Conservation (phyloP, 345 rosid species). For the Salix brachista region DNA sequence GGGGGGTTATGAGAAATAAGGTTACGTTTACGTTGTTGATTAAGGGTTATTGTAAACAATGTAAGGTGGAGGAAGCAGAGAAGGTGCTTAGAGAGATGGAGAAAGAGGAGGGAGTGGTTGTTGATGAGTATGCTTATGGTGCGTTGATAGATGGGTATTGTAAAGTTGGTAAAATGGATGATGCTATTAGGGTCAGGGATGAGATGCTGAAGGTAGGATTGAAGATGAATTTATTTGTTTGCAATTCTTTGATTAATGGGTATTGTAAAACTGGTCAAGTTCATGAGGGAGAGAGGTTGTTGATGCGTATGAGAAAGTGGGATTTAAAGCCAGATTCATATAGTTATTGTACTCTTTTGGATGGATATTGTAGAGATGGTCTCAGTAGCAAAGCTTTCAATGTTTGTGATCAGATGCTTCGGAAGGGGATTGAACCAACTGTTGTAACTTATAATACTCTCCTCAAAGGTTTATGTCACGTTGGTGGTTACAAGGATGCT, state of each 20-base stretch:
- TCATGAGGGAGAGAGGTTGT: conserved; percentile 41
- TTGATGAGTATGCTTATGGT: conserved; percentile 66
- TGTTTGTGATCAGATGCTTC: conserved; percentile 53
- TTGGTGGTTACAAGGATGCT: conserved; percentile 54
- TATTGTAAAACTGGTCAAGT: conserved; percentile 64
- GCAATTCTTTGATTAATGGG: conserved; percentile 74
- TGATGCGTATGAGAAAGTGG: conserved; percentile 49
- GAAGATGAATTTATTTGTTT: conserved; percentile 57
- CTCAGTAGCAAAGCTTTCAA: conserved; percentile 49
- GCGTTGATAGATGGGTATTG: conserved; percentile 79
- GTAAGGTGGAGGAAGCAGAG: conserved; percentile 59
- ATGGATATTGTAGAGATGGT: conserved; percentile 67
- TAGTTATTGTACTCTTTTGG: conserved; percentile 67
- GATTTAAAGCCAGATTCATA: conserved; percentile 61
- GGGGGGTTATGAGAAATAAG: conserved; percentile 41
- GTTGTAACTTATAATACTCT: conserved; percentile 68
- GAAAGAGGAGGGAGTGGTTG: conserved; percentile 28
- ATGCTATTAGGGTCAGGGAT: conserved; percentile 55
- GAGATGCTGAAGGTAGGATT: conserved; percentile 60
- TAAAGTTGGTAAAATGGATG: conserved; percentile 47
- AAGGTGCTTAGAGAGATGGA: conserved; percentile 37
- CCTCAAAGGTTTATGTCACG: conserved; percentile 63
- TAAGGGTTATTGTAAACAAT: conserved; percentile 53
- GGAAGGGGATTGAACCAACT: conserved; percentile 43
- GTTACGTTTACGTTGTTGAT: conserved; percentile 58